Base-by-base conservation (phyloP, 352 stramenopile species). In the Phytophthora crassamura region DNA sequence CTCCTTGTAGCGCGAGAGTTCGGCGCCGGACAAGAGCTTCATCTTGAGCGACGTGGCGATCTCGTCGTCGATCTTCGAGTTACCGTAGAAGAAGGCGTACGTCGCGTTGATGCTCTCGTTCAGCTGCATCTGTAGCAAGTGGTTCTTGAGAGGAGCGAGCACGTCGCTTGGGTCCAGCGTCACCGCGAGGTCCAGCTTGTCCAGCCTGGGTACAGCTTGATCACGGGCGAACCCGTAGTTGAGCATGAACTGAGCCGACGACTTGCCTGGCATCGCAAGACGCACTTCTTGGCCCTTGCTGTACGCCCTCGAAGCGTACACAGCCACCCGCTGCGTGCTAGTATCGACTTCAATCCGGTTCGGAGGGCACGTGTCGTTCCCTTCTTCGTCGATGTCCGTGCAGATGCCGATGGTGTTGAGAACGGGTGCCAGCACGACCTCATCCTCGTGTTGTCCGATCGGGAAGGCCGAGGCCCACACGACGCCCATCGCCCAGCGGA, bases 181-280 rank as follows among this genome's bases (percentile, higher is more conserved):
- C 35, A 86, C 78, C 16, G 77, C 69, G 6, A 86, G 45, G 30
- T 86, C 75, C n/a, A 86, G 8, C 39, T 78, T 75, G 49, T 86
- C 77, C 20, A 80, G 43, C 30, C 60, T 58, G 2, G 18, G 34
- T 10, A 64, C 74, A 33, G 68, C 47, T 35, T 33, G 25, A 1
- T 45, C 33, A 8, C 70, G 70, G 4, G 69, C 55, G 51, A 86
- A 71, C 9, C 77, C 77, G 40, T 86, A 53, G 56, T 82, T 86
- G 12, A 80, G 64, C 77, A 86, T 82, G 49, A 81, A 51, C 12
- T 84, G 64, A 30, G 59, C 64, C 5, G 77, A 82, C 3, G 72
- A 72, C 28, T 82, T 82, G 16, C 46, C 57, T 20, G 72, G 59
- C 33, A 78, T 59, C 5, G 56, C 48, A 30, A 84, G 55, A 30